Percentiles rank a stretch among this genome's conserved stretches.
These are phyloP conservation scores for Leccinum uliginosum DNA, from an alignment of 768 basidiomycete species.

Conservation along the genomic window DNA sequence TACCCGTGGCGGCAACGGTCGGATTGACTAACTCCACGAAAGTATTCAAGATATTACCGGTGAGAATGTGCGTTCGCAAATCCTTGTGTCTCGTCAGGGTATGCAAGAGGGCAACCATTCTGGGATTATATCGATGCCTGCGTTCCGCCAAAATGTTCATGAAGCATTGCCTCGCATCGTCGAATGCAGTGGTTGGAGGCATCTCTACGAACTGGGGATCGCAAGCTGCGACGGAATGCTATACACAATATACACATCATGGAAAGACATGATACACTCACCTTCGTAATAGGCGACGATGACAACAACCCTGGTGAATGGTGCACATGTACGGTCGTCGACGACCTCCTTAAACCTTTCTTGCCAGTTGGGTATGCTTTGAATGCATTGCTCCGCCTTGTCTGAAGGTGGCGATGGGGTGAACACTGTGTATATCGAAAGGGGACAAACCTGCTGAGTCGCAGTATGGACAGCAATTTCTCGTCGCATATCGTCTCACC, in stretches of 20 bases:
- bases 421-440: neutral
- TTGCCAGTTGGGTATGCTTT: neutral
- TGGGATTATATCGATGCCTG: conserved; percentile 17
- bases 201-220: neutral
- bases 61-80: conserved; percentile 15
- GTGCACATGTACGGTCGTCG: neutral
- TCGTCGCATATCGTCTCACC: neutral
- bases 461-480: neutral
- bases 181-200: neutral
- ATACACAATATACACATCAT: neutral
- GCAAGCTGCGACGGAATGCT: conserved; percentile 2
- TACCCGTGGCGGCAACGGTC: neutral
- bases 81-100: conserved; percentile 17
- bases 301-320: neutral
- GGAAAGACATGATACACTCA: neutral
- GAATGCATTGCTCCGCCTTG: neutral
- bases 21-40: conserved; percentile 12
- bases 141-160: conserved; percentile 3
- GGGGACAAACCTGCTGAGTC: neutral
- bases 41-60: conserved; percentile 7
- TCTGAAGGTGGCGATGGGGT: neutral
- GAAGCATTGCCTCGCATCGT: conserved; percentile 16
- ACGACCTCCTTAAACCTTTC: neutral
- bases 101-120: conserved; percentile 20
- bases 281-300: conserved; percentile 16